Evolutionary conservation across 352 stramenopile species (phyloP).

Genomic region (Pseudoperonospora humuli): DNA sequence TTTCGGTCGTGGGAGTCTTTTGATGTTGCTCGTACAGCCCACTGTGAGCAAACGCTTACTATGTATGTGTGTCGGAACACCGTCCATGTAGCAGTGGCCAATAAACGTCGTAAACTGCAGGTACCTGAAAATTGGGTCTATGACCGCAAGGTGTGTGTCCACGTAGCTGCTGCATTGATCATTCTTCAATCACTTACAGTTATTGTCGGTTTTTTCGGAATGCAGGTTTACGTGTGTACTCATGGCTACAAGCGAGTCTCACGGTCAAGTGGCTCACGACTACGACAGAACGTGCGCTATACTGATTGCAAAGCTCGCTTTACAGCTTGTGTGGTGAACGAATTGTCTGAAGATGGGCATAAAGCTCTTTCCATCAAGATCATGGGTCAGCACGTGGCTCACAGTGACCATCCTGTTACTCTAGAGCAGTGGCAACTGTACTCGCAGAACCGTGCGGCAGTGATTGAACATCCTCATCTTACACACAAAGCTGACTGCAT

Average conservation of each 20-base stretch:
- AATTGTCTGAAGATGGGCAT: constrained; percentile 36
- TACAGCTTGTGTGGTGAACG: constrained; percentile 50
- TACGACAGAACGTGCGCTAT: constrained; percentile 59
- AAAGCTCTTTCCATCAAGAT: constrained; percentile 62
- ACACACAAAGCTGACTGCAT: constrained; percentile 67
- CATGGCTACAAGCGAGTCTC: constrained; percentile 65
- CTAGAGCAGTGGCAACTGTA: constrained; percentile 72
- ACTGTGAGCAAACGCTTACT: constrained; percentile 71
- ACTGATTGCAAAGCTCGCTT: constrained; percentile 63
- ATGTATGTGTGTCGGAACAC: constrained; percentile 79
- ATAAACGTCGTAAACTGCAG: constrained; percentile 62
- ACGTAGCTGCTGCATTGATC: too few species aligned
- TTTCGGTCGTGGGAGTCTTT: constrained; percentile 78
- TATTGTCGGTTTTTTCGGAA: neutral
- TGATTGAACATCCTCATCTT: constrained; percentile 62
- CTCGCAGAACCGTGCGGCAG: constrained; percentile 65
- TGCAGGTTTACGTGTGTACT: constrained; percentile 62
- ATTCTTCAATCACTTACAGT: neutral
- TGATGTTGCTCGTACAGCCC: constrained; percentile 48
- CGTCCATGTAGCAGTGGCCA: constrained; percentile 63
- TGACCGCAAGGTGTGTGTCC: constrained; percentile 47
- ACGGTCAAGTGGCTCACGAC: constrained; percentile 49
- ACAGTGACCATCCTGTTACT: constrained; percentile 55
- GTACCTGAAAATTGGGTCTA: constrained; percentile 56
- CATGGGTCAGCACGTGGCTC: constrained; percentile 46